Base-by-base conservation (phyloP, 805 yeast species). In the Ogataea trehaloabstinens region DNA sequence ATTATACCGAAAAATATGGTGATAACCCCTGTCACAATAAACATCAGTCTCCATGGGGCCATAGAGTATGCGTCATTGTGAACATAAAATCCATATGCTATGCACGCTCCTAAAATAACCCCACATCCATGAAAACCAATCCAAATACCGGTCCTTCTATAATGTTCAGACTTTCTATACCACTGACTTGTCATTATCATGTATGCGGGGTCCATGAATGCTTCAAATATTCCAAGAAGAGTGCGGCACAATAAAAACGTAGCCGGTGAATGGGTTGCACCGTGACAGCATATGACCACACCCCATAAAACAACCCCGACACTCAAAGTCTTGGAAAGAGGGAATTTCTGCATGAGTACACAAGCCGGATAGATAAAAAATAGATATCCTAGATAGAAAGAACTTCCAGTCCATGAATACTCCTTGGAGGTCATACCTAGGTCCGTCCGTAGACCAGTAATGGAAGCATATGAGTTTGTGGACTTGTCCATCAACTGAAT, bases 401-500 rank as follows among this genome's bases (percentile, higher is more conserved):
- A 49, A 16, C 63, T 44, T 17, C 63, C 53, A 30, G 55, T 30
- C 60, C 70, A 54, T 34, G 63, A 31, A 44, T 64, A 55, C 51
- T 52, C 53, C 2, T 52, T 45, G 3, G 77, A 76, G 19, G 46
- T 34, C 79, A 81, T 73, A 17, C 67, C 51, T 40, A 76, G 56
- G 43, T 76, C 81, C 2, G 55, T 53, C 38, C 69, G 55, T 15
- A 81, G 50, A 3, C 85, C 85, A 70, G 78, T 53, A 36, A 81
- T 67, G 1, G 84, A 69, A 0, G 85, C 83, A 39, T 68, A 71
- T 18, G 76, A 64, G 34, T 66, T 70, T 4, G 82, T 62, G 17
- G 64, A 60, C 53, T 80, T 80, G 60, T 80, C 87, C 79, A 80
- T 74, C 46, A 66, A 75, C 56, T 78, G 84, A 15, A 53, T 71